Percentiles rank a stretch among this genome's conserved stretches.
Conservation (phyloP, 805 yeast species). For the Wickerhamiella spandovensis region DNA sequence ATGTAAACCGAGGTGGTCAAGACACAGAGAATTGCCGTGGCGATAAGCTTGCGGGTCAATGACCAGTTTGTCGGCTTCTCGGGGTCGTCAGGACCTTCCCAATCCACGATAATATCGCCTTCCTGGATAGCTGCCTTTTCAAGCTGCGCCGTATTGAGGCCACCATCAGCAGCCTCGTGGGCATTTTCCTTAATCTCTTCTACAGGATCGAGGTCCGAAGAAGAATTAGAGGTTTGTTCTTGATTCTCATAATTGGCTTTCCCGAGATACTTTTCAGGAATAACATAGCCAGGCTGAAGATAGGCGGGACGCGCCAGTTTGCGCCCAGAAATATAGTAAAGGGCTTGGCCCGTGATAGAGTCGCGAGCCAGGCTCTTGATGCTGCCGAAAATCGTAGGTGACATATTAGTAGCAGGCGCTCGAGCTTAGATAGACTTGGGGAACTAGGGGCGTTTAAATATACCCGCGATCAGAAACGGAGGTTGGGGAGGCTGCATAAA, state of each 20-base stretch:
- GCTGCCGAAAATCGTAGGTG: background rate
- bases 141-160: background rate
- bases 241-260: background rate
- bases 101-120: constrained; percentile 16
- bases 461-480: background rate
- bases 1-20: constrained; percentile 41
- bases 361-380: background rate
- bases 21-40: constrained; percentile 30
- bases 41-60: constrained; percentile 26
- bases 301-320: background rate
- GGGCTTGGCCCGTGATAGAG: background rate
- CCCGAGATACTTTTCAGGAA: background rate
- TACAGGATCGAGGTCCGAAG: background rate
- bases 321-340: background rate
- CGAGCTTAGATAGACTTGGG: background rate
- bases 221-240: background rate
- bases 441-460: background rate
- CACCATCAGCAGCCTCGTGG: background rate
- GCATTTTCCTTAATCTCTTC: background rate
- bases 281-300: background rate
- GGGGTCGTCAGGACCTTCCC: constrained; percentile 23
- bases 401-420: background rate
- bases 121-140: background rate
- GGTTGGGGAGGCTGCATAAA: background rate
- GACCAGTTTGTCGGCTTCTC: constrained; percentile 47